Conservation (phyloP, 495 filamentous ascomycete genomes). For the Penicillium salamii region DNA sequence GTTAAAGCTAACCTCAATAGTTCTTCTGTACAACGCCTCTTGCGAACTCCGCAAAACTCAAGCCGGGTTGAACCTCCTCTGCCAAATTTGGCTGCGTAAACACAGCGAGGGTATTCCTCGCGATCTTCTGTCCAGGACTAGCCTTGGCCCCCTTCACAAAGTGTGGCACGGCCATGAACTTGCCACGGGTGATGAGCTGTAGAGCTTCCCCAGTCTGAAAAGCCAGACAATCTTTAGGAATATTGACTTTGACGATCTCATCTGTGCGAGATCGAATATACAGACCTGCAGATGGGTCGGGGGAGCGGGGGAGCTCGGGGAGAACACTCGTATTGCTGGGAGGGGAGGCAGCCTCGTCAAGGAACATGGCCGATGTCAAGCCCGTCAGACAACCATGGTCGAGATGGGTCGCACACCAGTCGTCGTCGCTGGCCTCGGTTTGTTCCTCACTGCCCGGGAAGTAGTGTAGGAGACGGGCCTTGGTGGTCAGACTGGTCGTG, state of each 20-base stretch:
- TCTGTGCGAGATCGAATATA: constrained; percentile 88
- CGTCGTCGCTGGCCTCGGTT: constrained; percentile 62
- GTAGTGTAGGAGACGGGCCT: constrained; percentile 91
- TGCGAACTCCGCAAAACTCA: constrained; percentile 85
- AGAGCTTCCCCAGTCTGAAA: constrained; percentile 96
- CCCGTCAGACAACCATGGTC: constrained; percentile 94
- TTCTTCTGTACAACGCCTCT: constrained; percentile 79
- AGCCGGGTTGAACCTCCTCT: constrained; percentile 73
- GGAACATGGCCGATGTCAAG: constrained; percentile 91
- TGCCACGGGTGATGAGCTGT: constrained; percentile 81
- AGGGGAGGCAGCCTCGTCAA: constrained; percentile 68
- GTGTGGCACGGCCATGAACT: constrained; percentile 92
- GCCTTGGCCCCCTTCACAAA: constrained; percentile 73
- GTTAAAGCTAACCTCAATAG: constrained; percentile 39
- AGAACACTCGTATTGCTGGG: constrained; percentile 43
- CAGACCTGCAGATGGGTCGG: constrained; percentile 79
- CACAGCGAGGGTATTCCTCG: constrained; percentile 90
- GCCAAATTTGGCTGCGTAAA: constrained; percentile 96
- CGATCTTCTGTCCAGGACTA: constrained; percentile 47
- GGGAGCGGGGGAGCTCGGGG: constrained; percentile 66
- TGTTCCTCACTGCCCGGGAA: constrained; percentile 52
- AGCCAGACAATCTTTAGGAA: constrained; percentile 84
- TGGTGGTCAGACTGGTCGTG: constrained; percentile 78
- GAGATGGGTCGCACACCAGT: constrained; percentile 94
- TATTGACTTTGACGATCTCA: constrained; percentile 77